Percentiles rank a stretch among this genome's conserved stretches.
These are phyloP conservation scores for Boletus tylopilopsis DNA, from an alignment of 768 basidiomycete species.

Conservation along the genomic window DNA sequence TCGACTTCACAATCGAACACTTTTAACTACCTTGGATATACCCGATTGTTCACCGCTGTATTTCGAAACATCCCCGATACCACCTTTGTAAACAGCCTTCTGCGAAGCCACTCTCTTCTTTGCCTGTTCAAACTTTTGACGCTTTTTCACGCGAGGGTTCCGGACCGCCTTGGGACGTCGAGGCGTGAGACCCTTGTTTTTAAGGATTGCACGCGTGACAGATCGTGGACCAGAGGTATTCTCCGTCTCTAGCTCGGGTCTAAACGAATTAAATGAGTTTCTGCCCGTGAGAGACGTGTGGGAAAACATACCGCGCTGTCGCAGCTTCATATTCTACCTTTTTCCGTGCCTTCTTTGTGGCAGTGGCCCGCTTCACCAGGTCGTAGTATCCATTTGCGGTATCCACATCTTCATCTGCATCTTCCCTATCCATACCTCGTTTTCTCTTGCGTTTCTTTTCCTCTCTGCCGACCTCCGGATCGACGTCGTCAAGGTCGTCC, in stretches of 20 bases:
- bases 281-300: neutral
- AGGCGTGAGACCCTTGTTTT: constrained; percentile 93
- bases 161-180: constrained; percentile 84
- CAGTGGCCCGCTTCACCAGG: constrained; percentile 72
- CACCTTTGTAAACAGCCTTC: constrained; percentile 91
- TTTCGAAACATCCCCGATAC: constrained; percentile 61
- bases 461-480: constrained; percentile 36
- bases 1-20: constrained; percentile 55
- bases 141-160: constrained; percentile 98
- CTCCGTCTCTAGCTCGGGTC: constrained; percentile 35
- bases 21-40: constrained; percentile 88
- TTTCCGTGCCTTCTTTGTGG: constrained; percentile 73
- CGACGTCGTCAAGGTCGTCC: constrained; percentile 62
- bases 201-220: constrained; percentile 85
- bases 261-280: constrained; percentile 11
- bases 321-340: constrained; percentile 76
- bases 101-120: constrained; percentile 89
- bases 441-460: constrained; percentile 38
- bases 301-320: constrained; percentile 48
- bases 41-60: constrained; percentile 94
- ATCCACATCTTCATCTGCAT: constrained; percentile 40
- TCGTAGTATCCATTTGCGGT: constrained; percentile 85
- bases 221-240: constrained; percentile 73
- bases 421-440: constrained; percentile 37
- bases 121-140: constrained; percentile 89